Evolutionary conservation across 2,329 filamentous ascomycete species (phyloP), one percentile per base, ranked within the genome.

Genomic region (Metarhizium guizhouense): DNA sequence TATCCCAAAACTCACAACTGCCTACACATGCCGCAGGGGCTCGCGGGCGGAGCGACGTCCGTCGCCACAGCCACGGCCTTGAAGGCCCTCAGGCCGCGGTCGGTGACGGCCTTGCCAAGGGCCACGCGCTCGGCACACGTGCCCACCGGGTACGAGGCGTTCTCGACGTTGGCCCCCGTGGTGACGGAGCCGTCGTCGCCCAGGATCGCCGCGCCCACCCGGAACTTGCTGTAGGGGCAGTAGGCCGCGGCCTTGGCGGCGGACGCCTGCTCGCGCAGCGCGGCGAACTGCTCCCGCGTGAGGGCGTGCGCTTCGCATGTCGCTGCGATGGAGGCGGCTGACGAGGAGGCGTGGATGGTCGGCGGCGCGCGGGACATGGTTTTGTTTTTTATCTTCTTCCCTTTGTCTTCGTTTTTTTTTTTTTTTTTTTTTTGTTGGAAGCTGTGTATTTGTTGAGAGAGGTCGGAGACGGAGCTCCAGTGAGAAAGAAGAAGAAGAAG

Each of bases 41-140:
- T 85, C 51, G 81, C 81, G 4, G 85, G 83, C 34, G 83, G 82
- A 36, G 71, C 73, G 47, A 88, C 86, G 68, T 96, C 88, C 6
- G 92, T 95, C 6, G 88, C 82, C 4, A 99, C 91, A 16, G 88
- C 93, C 25, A 99, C 72, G 20, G 92, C 93, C 65, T 83, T 85
- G 73, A 95, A 90, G 8, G 53, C 65, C 16, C 14, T 20, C 14
- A 40, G 38, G 70, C 72, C 72, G 3, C 82, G 81, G 53, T 74
- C 74, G 6, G 83, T 81, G 5, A 96, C 82, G 25, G 93, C 93
- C 43, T 85, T 90, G 7, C 83, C 88, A 61, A 97, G 79, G 2
- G 90, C 91, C n/a, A 93, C 89, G 57, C 93, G 80, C 79, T 99
- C 94, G 14, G 94, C 94, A 71, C 94, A 97, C 3, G 89, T 95